A percentile compares a stretch with the other conserved stretches of the same genome.
Conservation (phyloP, 1,284 basidiomycete genomes). For the Wallemia ichthyophaga region DNA sequence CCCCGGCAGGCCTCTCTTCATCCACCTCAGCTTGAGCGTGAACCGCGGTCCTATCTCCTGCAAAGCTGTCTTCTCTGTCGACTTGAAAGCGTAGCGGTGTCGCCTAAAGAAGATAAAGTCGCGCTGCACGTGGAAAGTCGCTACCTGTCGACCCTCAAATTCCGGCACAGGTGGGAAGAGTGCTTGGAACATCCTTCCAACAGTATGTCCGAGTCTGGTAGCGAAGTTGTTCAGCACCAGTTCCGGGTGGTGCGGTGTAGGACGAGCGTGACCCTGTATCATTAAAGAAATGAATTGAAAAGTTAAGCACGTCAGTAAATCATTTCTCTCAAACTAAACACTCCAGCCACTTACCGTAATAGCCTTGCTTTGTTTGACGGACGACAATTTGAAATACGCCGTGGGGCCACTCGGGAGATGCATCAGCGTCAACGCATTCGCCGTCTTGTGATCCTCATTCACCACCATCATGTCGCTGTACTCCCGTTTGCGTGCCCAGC, state of each 20-base stretch:
- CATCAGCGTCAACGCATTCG: constrained; percentile 73
- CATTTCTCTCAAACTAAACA: too few relatives aligned
- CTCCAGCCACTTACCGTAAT: constrained; percentile 33
- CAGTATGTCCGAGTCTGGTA: constrained; percentile 68
- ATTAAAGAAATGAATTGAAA: constrained; percentile 7
- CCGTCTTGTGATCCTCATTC: constrained; percentile 75
- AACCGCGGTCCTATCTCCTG: constrained; percentile 97
- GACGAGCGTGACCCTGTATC: constrained; percentile 57
- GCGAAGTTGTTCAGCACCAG: constrained; percentile 86
- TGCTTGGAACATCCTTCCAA: constrained; percentile 80
- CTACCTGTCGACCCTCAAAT: constrained; percentile 87
- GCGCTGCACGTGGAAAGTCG: constrained; percentile 87
- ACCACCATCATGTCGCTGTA: constrained; percentile 74
- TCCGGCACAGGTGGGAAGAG: constrained; percentile 83
- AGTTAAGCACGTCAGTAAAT: too few relatives aligned
- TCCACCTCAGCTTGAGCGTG: constrained; percentile 67
- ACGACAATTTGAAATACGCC: constrained; percentile 83
- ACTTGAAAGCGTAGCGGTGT: constrained; percentile 77
- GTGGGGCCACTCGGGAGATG: constrained; percentile 77
- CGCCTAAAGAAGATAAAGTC: constrained; percentile 94
- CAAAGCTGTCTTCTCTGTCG: constrained; percentile 61
- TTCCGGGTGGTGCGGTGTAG: constrained; percentile 80
- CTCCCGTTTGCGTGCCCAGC: constrained; percentile 66
- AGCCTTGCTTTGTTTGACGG: constrained; percentile 51
- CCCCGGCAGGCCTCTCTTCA: constrained; percentile 63